Base-by-base conservation (phyloP, 345 rosid genomes). In the Moricandia arvensis region DNA sequence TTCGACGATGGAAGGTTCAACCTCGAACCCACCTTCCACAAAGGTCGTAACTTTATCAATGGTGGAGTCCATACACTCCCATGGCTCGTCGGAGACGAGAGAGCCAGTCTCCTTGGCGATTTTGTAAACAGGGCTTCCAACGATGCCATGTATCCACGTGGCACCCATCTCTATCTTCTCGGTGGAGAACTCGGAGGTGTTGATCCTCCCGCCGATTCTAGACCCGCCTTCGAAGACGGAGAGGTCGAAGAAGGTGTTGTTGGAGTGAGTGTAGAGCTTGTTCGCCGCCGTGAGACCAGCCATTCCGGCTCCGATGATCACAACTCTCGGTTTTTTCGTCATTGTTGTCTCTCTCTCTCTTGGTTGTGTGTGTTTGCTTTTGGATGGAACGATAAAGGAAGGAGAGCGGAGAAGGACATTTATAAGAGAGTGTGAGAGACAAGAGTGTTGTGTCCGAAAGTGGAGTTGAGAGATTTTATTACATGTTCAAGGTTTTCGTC, bases 111-210 rank as follows among this genome's bases (percentile, higher is more conserved):
- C 83, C 63, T 78, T 75, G 12, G 97, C 93, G 77, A 95, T 92
- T 76, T 69, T 75, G 77, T 92, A 82, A 71, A 95, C 59, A 8
- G 97, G 97, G 79, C 97, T 95, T 58, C 99, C 97, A 8, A 87
- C 97, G 74, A 95, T 92, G 8, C 99, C 99, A 72, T 95, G 99
- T 85, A 95, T 95, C 97, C 97, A 95, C 17, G 99, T 92, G 29
- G 99, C 99, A 6, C 99, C 99, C 92, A 92, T 89, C 90, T 95
- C 99, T n/a, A 95, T 92, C 75, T 89, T 80, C 83, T 92, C 92
- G 18, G 92, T 89, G 24, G 96, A 83, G 66, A 95, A 91, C 85
- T 90, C 92, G 0, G 96, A 86, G 66, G 97, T 88, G 76, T 89
- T 90, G 75, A 95, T 95, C 69, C 99, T 85, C 26, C 99, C 97